Base-by-base conservation (phyloP, 306 rosid genomes). In the Cicer pinnatifidum region DNA sequence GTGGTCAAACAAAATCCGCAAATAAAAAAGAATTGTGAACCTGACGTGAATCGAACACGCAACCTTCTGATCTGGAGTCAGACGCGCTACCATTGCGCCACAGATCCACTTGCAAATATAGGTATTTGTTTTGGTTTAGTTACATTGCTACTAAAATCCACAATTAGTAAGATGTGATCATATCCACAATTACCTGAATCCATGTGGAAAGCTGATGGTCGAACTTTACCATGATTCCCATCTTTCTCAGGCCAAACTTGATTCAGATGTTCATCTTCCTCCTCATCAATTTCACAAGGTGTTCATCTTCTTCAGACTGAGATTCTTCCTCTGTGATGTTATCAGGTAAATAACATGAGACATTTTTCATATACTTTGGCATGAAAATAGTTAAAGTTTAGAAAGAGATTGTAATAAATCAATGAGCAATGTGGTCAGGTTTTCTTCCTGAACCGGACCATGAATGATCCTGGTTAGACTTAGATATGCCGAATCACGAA, bases 121-220 rank as follows among this genome's bases (percentile, higher is more conserved):
- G 1, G 2, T 20, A 20, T 20, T 20, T 20, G 0, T 0, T 20
- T 20, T 20, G 0, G 0, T 20, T 20, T 20, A 20, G 28, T 20
- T 20, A 20, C 2, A 1, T 20, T 1, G 3, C 28, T 2, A 20
- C 3, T 20, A 2, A 20, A 20, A 20, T 20, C 3, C 28, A n/a
- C n/a, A n/a, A n/a, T n/a, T 23, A 4, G 33, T 23, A 23, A 23
- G 33, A 23, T 23, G 33, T 58, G 72, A 61, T 62, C 76, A 69
- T 39, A 56, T 35, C 73, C 56, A 59, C 72, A 82, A 38, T 73
- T 84, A 95, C 99, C 99, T 91, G 87, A 85, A 72, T 73, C 96
- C 90, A 43, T 90, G 47, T 53, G 99, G 82, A 75, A 74, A 62
- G 77, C 72, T 67, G 64, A 75, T 76, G 16, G 10, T 59, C 52